Evolutionary conservation across 1,284 basidiomycete genomes (phyloP), one percentile per base, ranked within the genome.

Genomic region (Rhodotorula sp.): DNA sequence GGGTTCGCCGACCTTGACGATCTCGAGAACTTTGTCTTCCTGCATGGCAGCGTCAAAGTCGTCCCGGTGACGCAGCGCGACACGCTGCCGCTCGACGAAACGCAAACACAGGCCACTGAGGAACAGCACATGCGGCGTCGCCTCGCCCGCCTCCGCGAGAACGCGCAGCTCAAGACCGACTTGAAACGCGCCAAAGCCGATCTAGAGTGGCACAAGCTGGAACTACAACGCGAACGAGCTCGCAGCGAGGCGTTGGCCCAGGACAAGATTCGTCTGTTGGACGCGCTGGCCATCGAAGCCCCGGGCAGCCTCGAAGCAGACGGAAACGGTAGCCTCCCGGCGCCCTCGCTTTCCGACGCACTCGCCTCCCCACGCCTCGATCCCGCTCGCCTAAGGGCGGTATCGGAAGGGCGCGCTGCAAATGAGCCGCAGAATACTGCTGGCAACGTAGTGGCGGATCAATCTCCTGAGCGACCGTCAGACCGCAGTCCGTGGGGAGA

Each of bases 21-120:
- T 49, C 69, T 75, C 62, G 73, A 75, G 46, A 68, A 72, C 46
- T 73, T 64, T 26, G 61, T 75, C 67, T 62, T 63, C 64, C 48
- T 68, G 2, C 71, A 71, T 60, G 71, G 71, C 22, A 45, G 55
- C n/a, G 66, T 53, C 30, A 51, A 49, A 18, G 49, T 75, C 55
- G 60, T 73, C 29, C 73, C 72, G 33, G 49, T 26, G 29, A 42
- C 58, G 18, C 56, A 60, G 6, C 61, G 58, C 15, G 51, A 64
- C 45, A 69, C 68, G 24, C 62, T 67, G 17, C 57, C 68, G 6
- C 30, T 64, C 56, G 53, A 64, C 55, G 71, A 73, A 30, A 66
- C 66, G 5, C 68, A 71, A 51, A 44, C 44, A 10, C 65, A 64
- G 48, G 59, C 37, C 10, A 20, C 46, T 4, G 69, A 64, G 0